These are phyloP conservation scores for Colletotrichum sp. DNA, from an alignment of 2,329 filamentous ascomycete species.

Conservation along the genomic window DNA sequence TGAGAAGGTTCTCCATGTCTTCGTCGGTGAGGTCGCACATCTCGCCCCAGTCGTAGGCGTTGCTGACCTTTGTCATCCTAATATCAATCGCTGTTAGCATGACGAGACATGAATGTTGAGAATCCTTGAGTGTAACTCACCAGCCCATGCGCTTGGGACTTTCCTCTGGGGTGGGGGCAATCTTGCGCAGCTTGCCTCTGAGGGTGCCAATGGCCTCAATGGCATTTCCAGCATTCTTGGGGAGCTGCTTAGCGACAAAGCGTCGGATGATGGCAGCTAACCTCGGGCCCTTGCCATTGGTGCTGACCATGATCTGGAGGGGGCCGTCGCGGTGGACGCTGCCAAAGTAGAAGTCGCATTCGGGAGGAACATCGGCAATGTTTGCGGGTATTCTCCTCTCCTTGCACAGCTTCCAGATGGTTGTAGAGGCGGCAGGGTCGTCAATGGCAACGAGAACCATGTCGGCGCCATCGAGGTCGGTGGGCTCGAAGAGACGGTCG, in stretches of 20 bases:
- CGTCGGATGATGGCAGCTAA: conserved; percentile 85
- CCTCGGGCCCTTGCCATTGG: conserved; percentile 94
- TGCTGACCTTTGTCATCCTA: conserved; percentile 93
- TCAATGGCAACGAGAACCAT: conserved; percentile 96
- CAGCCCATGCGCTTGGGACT: conserved; percentile 91
- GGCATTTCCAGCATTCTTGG: conserved; percentile 80
- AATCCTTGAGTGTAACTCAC: conserved; percentile 45
- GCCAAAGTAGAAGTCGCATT: conserved; percentile 99
- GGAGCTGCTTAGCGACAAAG: conserved; percentile 79
- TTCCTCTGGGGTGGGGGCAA: conserved; percentile 75
- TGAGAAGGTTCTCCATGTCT: conserved; percentile 83
- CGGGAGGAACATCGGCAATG: conserved; percentile 93
- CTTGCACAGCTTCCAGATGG: conserved; percentile 94
- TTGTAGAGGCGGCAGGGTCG: conserved; percentile 86
- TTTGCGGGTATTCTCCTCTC: conserved; percentile 84
- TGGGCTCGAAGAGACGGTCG: conserved; percentile 82
- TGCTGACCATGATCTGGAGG: conserved; percentile 97
- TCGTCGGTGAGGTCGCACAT: conserved; percentile 81
- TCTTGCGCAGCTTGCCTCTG: conserved; percentile 76
- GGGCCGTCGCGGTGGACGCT: conserved; percentile 94
- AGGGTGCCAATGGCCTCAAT: conserved; percentile 84
- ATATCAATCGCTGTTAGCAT: background rate
- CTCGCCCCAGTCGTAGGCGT: conserved; percentile 83
- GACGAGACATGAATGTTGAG: background rate
- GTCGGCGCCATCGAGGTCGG: conserved; percentile 80